Conservation (phyloP, 176 grass and related monocot genomes). For the Triticum dicoccoides region DNA sequence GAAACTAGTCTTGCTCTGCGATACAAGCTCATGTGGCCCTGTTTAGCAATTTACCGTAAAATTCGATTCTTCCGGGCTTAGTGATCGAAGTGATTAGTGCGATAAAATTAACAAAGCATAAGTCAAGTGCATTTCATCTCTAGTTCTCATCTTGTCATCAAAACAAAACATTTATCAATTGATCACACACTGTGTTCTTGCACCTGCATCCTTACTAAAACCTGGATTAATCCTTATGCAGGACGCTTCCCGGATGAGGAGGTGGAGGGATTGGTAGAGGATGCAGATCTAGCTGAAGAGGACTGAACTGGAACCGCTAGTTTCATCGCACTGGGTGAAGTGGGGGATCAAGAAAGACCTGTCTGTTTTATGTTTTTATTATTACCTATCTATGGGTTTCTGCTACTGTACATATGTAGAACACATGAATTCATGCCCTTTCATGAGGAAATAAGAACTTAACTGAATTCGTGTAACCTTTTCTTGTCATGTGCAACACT, state of each 20-base stretch:
- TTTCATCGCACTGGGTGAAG: conserved; percentile 3
- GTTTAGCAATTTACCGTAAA: neutral
- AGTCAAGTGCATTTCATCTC: neutral
- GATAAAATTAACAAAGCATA: neutral
- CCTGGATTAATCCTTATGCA: neutral
- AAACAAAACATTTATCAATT: neutral
- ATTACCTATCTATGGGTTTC: neutral
- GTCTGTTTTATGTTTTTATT: conserved; percentile 4
- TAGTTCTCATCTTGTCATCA: neutral
- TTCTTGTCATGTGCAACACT: conserved; percentile 21
- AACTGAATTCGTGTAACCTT: conserved; percentile 15
- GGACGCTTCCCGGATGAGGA: conserved; percentile 31
- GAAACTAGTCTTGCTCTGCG: neutral
- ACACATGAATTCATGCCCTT: conserved; percentile 18
- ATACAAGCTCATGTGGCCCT: neutral
- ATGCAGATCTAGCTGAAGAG: conserved; percentile 22
- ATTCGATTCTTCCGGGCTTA: neutral
- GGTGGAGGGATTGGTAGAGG: neutral
- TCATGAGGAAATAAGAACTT: conserved; percentile 2
- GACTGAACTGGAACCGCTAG: neutral
- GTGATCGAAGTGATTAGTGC: neutral
- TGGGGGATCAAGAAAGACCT: neutral
- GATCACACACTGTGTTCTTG: neutral
- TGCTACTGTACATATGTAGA: conserved; percentile 31
- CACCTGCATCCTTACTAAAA: neutral